Conservation (phyloP, 1,139 yeast species). For the Debaryomyces psychrophilus region DNA sequence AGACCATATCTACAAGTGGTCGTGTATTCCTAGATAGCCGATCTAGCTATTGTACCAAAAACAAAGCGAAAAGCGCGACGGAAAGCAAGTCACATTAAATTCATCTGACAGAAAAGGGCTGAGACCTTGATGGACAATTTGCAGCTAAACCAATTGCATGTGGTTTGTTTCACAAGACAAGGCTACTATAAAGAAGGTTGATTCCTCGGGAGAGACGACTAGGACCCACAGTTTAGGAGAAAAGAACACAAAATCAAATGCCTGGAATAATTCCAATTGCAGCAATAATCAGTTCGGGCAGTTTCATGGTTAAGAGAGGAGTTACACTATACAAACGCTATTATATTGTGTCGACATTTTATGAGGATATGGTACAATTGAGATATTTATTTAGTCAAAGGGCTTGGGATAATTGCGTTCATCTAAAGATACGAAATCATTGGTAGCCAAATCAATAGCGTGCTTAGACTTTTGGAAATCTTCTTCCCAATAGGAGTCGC, state of each 20-base stretch:
- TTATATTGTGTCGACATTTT: not conserved
- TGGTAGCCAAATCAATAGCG: slow-evolving; percentile 7
- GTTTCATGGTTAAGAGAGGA: not conserved
- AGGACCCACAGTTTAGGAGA: too few species aligned
- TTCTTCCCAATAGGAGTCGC: slow-evolving; percentile 51
- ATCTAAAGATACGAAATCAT: not conserved
- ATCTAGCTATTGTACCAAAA: not conserved
- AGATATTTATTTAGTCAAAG: too few species aligned
- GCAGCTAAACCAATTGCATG: not conserved
- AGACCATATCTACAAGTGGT: too few species aligned
- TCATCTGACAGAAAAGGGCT: not conserved
- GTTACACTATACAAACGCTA: not conserved
- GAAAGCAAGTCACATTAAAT: not conserved
- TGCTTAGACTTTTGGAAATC: slow-evolving; percentile 39
- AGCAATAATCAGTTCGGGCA: not conserved
- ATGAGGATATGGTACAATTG: not conserved
- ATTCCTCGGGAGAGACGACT: too few species aligned
- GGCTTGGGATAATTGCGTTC: not conserved
- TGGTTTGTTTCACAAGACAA: too few species aligned
- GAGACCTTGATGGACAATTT: not conserved
- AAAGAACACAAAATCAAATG: not conserved
- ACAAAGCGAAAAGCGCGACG: not conserved
- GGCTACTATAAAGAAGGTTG: too few species aligned
- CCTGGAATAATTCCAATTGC: not conserved
- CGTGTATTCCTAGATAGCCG: not conserved